A percentile compares a stretch with the other conserved stretches of the same genome.
phyloP scores from a whole-genome alignment of 768 basidiomycete genomes.

The Aureoboletus auriporus region DNA sequence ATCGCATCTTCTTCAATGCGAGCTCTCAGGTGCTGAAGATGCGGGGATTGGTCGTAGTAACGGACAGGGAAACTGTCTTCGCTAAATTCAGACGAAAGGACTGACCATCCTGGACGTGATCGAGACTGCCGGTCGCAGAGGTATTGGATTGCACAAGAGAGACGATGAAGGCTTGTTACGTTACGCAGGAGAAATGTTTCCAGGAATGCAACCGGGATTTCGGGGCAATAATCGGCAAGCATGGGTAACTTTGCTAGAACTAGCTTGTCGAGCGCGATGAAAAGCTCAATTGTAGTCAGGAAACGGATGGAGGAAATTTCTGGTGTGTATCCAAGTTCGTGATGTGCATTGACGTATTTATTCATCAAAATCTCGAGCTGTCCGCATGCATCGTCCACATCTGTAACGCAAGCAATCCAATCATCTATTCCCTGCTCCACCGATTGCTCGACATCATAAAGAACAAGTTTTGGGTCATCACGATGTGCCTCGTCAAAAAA shows the following conservation, averaged over 20 bases:
- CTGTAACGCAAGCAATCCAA: slow-evolving; percentile 24
- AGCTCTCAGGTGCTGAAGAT: not conserved
- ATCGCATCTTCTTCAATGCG: not conserved
- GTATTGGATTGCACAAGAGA: not conserved
- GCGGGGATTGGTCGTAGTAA: no score
- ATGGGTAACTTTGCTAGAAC: slow-evolving; percentile 1
- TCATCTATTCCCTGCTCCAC: slow-evolving; percentile 28
- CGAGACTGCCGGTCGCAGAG: not conserved
- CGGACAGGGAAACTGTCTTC: not conserved
- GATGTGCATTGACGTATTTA: slow-evolving; percentile 14
- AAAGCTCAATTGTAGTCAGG: slow-evolving; percentile 33
- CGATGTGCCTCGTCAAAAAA: slow-evolving; percentile 6
- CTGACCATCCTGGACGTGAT: not conserved
- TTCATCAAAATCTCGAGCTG: slow-evolving; percentile 19
- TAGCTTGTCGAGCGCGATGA: slow-evolving; percentile 29
- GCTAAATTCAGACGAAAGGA: not conserved
- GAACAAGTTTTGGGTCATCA: slow-evolving; percentile 8
- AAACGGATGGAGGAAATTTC: slow-evolving; percentile 29
- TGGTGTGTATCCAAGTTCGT: not conserved
- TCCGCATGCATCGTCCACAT: slow-evolving; percentile 4
- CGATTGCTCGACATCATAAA: slow-evolving; percentile 36
- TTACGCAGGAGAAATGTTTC: slow-evolving; percentile 25
- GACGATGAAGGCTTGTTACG: not conserved
- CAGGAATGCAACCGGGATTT: slow-evolving; percentile 16
- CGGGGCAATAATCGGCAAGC: slow-evolving; percentile 28